Evolutionary conservation across 257 asterid species (phyloP).

Genomic region (Thymus quinquecostatus): DNA sequence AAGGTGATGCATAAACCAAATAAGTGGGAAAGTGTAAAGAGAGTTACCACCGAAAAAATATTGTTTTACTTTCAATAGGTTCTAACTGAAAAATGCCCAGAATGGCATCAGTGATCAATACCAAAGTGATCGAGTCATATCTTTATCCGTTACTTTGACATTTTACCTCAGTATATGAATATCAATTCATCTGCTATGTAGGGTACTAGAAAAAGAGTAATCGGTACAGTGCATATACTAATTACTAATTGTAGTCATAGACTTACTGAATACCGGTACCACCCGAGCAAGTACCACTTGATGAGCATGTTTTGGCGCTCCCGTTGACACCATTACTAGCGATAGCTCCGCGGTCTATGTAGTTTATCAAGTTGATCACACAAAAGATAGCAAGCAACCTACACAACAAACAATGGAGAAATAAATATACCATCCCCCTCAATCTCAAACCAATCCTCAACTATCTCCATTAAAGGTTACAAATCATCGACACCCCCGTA

Average conservation of each 20-base stretch:
- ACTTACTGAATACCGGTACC: conserved; percentile 90
- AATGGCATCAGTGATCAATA: neutral
- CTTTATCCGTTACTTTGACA: neutral
- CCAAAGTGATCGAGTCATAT: neutral
- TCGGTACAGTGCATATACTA: too few relatives aligned
- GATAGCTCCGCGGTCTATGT: conserved; percentile 86
- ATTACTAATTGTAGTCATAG: neutral
- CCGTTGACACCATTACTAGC: conserved; percentile 95
- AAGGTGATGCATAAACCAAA: neutral
- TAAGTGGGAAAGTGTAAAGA: neutral
- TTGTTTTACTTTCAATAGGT: neutral
- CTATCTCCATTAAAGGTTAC: too few relatives aligned
- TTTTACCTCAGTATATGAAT: too few relatives aligned
- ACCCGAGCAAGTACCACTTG: conserved; percentile 57
- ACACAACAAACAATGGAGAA: conserved; percentile 12
- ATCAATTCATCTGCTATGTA: too few relatives aligned
- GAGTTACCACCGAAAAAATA: neutral
- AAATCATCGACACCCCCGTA: neutral
- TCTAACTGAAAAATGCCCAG: neutral
- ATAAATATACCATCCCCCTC: neutral
- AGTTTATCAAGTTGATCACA: conserved; percentile 69
- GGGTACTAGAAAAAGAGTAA: too few relatives aligned
- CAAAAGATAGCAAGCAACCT: conserved; percentile 74
- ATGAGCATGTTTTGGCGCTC: conserved; percentile 55
- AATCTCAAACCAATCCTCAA: too few relatives aligned